A percentile compares a stretch with the other conserved stretches of the same genome.
These are phyloP conservation scores for Murraya koenigii DNA, from an alignment of 345 rosid genomes.

Conservation along the genomic window DNA sequence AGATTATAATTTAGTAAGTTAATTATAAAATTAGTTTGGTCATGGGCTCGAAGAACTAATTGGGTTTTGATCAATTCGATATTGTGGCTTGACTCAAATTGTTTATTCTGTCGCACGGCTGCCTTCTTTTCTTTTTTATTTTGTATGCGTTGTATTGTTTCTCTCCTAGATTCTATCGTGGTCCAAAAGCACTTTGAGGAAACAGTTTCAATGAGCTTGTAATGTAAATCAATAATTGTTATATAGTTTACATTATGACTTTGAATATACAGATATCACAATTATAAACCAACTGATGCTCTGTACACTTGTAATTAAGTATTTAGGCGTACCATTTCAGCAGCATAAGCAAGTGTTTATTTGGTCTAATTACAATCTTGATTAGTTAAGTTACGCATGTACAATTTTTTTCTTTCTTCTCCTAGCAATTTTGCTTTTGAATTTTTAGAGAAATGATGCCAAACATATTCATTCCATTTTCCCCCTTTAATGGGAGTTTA, in stretches of 20 bases:
- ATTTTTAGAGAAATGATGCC: no score
- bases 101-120: neutral
- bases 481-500: neutral
- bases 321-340: neutral
- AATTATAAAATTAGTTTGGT: neutral
- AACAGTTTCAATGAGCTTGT: neutral
- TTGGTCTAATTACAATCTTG: neutral
- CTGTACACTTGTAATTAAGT: neutral
- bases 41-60: constrained; percentile 27
- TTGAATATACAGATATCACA: neutral
- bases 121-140: neutral
- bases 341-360: neutral
- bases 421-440: no score
- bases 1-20: neutral
- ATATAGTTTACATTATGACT: neutral
- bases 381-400: no score
- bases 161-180: constrained; percentile 1
- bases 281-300: neutral
- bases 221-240: neutral
- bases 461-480: no score
- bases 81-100: constrained; percentile 15
- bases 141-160: neutral
- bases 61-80: constrained; percentile 13
- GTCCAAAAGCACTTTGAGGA: neutral
- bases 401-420: no score